Percentiles rank a stretch among this genome's conserved stretches.
Conservation (phyloP, 306 rosid genomes). For the Corylus avellana region DNA sequence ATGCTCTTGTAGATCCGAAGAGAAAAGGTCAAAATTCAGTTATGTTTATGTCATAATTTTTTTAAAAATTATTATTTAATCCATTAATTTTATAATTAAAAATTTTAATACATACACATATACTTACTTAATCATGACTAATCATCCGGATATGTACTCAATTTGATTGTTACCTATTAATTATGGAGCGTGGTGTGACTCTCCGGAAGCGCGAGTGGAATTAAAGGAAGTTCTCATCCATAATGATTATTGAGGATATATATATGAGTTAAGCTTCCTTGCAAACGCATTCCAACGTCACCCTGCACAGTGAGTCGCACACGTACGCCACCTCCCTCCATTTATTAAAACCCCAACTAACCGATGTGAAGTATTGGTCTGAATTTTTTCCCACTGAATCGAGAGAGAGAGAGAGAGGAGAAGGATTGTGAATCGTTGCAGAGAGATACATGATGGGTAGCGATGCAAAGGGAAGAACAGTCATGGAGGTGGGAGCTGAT, state of each 20-base stretch:
- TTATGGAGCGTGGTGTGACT: not conserved
- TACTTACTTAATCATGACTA: no score
- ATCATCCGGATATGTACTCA: no score
- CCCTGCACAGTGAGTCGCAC: not conserved
- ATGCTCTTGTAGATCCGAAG: no score
- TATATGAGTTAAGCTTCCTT: slow-evolving; percentile 4
- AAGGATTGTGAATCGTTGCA: not conserved
- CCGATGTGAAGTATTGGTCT: not conserved
- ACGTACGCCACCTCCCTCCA: slow-evolving; percentile 1
- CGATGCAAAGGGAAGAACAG: slow-evolving; percentile 56
- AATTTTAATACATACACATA: no score
- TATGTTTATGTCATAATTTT: no score
- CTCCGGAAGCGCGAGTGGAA: not conserved
- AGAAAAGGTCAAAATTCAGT: no score
- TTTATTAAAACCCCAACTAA: not conserved
- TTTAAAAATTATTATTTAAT: no score
- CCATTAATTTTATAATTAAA: no score
- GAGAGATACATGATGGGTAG: slow-evolving; percentile 44
- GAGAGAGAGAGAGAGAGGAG: not conserved
- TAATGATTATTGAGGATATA: not conserved
- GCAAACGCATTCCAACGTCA: slow-evolving; percentile 11
- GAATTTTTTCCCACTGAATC: not conserved
- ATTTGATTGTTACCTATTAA: no score
- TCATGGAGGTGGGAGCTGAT: slow-evolving; percentile 79
- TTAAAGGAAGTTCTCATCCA: not conserved